Base-by-base conservation (phyloP, 305 asterid genomes). In the Fraxinus latifolia region DNA sequence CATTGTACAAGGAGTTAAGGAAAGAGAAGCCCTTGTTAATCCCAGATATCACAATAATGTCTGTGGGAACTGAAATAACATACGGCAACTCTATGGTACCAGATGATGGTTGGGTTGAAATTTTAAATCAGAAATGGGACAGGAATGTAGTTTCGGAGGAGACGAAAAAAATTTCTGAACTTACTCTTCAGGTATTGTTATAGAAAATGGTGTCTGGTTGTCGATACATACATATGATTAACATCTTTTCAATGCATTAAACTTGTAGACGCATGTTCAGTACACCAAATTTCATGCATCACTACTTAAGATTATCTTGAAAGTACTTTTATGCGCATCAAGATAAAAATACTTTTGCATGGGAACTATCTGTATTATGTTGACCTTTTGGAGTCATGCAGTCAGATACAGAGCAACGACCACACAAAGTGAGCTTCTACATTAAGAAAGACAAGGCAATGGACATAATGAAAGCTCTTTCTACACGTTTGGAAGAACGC, bases 21-120 rank as follows among this genome's bases (percentile, higher is more conserved):
- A 96, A 93, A 90, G 97, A 96, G 89, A 96, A 96, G 91, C 99
- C 99, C 72, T 84, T 96, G 97, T 79, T 95, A 79, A 94, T 97
- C 82, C 99, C 99, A 80, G 98, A 96, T 80, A 92, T 94, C 81
- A 93, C 98, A 31, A 92, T 96, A 81, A 85, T 92, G 96, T 96
- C 99, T 4, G 98, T 96, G 78, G 98, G 99, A 78, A 94, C 99
- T 75, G 99, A 94, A 90, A 96, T 96, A 84, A 90, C 99, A 74
- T 96, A 96, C 72, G 99, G 99, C 72, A 93, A 96, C 89, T 77
- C 96, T 71, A 96, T 96, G 99, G 91, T 87, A 70, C 95, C 98
- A 2, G 99, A 94, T 90, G 90, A 93, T 80, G 97, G 96, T 32
- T 95, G 99, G 99, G 93, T 91, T 86, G 87, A 91, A 73, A 53